These are phyloP conservation scores for Trapa bicornis DNA, from an alignment of 345 rosid genomes.

Conservation along the genomic window DNA sequence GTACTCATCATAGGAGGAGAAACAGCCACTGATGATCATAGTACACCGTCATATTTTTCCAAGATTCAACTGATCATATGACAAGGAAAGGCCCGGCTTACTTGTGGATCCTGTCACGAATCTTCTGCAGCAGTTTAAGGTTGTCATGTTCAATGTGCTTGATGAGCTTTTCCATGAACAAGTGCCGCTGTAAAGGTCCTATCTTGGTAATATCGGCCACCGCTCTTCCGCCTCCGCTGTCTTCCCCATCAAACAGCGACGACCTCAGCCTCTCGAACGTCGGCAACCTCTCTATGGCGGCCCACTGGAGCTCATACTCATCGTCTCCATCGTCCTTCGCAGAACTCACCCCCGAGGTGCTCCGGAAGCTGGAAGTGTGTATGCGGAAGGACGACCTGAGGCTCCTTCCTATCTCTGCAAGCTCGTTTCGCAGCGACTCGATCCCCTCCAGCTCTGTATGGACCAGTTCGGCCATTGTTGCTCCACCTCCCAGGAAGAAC, in stretches of 20 bases:
- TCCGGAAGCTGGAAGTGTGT: slow-evolving; percentile 32
- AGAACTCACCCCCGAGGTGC: slow-evolving; percentile 19
- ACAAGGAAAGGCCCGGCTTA: slow-evolving; percentile 12
- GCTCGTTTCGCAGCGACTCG: slow-evolving; percentile 49
- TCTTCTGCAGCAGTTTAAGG: slow-evolving; percentile 34
- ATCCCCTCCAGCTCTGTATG: slow-evolving; percentile 38
- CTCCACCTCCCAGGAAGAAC: slow-evolving; percentile 1
- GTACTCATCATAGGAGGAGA: too few relatives aligned
- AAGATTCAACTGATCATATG: background rate
- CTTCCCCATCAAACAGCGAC: slow-evolving; percentile 29
- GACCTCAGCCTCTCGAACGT: slow-evolving; percentile 45
- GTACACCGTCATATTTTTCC: background rate
- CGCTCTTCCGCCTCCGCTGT: slow-evolving; percentile 10
- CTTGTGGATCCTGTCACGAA: slow-evolving; percentile 44
- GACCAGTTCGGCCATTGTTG: slow-evolving; percentile 36
- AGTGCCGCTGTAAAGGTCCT: slow-evolving; percentile 34
- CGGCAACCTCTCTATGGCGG: slow-evolving; percentile 57
- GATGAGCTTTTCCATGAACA: slow-evolving; percentile 54
- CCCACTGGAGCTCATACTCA: slow-evolving; percentile 47
- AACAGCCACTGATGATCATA: too few relatives aligned
- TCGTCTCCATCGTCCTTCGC: slow-evolving; percentile 19
- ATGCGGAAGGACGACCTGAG: slow-evolving; percentile 42
- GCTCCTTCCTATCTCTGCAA: slow-evolving; percentile 56
- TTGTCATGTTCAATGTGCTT: slow-evolving; percentile 58
- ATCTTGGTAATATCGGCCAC: slow-evolving; percentile 48